phyloP scores from a whole-genome alignment of 2,329 filamentous ascomycete species.

The Epichloe sibirici region DNA sequence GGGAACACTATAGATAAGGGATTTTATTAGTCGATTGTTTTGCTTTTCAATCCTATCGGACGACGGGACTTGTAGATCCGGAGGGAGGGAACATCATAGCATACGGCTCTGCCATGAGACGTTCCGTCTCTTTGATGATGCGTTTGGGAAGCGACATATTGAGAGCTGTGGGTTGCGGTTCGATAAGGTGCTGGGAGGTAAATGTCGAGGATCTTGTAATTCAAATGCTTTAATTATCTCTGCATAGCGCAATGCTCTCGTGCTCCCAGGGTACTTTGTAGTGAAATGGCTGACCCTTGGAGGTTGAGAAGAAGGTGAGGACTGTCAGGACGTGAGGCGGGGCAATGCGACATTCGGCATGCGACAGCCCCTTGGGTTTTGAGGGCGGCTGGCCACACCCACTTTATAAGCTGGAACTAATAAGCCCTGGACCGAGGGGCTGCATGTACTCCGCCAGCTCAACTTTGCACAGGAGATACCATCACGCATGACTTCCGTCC shows the following conservation, averaged over 20 bases:
- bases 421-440: no score
- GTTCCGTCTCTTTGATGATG: slow-evolving; percentile 97
- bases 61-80: slow-evolving; percentile 3
- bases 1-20: slow-evolving; percentile 53
- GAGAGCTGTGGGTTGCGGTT: slow-evolving; percentile 1
- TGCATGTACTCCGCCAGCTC: background rate
- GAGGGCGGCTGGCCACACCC: background rate
- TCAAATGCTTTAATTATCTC: background rate
- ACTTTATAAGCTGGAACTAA: background rate
- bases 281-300: background rate
- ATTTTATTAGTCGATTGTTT: background rate
- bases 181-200: background rate
- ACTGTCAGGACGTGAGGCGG: slow-evolving; percentile 6
- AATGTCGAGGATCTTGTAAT: background rate
- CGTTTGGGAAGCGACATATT: slow-evolving; percentile 77
- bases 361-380: slow-evolving; percentile 3
- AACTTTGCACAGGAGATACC: background rate
- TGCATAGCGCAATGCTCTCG: background rate
- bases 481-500: background rate
- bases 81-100: slow-evolving; percentile 19
- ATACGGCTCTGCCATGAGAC: slow-evolving; percentile 92
- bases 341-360: slow-evolving; percentile 5
- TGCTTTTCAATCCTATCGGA: background rate
- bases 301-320: background rate
- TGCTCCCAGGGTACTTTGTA: background rate